Conservation (phyloP, 1,284 basidiomycete genomes). For the Sanghuangporus weigelae region DNA sequence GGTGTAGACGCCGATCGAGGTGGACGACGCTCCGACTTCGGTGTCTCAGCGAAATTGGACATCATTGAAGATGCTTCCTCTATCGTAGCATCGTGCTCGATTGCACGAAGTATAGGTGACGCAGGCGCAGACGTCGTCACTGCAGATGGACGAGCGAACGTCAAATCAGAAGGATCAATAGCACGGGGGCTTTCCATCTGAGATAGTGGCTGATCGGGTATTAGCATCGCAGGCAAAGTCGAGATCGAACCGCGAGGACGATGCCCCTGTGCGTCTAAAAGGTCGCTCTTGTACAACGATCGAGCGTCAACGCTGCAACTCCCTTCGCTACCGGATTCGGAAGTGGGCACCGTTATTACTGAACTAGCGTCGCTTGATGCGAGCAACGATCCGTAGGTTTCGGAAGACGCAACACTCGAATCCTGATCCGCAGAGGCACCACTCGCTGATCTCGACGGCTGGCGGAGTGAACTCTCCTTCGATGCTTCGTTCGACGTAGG, state of each 20-base stretch:
- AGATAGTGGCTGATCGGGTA: slow-evolving; percentile 17
- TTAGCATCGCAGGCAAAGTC: slow-evolving; percentile 30
- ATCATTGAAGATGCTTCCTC: not conserved
- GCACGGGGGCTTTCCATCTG: slow-evolving; percentile 34
- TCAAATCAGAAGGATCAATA: slow-evolving; percentile 61
- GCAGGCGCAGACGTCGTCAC: slow-evolving; percentile 53
- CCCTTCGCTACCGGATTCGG: slow-evolving; percentile 2
- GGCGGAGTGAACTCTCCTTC: slow-evolving; percentile 7
- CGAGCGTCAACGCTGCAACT: slow-evolving; percentile 11
- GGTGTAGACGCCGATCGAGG: slow-evolving; percentile 21
- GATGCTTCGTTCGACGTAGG: not conserved
- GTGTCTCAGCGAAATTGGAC: slow-evolving; percentile 19
- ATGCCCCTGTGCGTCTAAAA: slow-evolving; percentile 21
- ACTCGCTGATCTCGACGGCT: slow-evolving; percentile 12
- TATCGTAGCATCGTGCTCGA: not conserved
- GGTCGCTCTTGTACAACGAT: slow-evolving; percentile 18
- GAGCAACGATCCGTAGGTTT: slow-evolving; percentile 13
- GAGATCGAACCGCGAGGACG: slow-evolving; percentile 28
- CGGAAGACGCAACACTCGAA: slow-evolving; percentile 12
- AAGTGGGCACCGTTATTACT: slow-evolving; percentile 15
- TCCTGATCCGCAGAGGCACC: slow-evolving; percentile 9
- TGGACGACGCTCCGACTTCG: slow-evolving; percentile 22
- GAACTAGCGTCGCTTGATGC: slow-evolving; percentile 17
- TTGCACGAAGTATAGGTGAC: slow-evolving; percentile 11
- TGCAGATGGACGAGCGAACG: slow-evolving; percentile 63